These are phyloP conservation scores for Pulveroboletus sp. DNA, from an alignment of 768 basidiomycete genomes.

Conservation along the genomic window DNA sequence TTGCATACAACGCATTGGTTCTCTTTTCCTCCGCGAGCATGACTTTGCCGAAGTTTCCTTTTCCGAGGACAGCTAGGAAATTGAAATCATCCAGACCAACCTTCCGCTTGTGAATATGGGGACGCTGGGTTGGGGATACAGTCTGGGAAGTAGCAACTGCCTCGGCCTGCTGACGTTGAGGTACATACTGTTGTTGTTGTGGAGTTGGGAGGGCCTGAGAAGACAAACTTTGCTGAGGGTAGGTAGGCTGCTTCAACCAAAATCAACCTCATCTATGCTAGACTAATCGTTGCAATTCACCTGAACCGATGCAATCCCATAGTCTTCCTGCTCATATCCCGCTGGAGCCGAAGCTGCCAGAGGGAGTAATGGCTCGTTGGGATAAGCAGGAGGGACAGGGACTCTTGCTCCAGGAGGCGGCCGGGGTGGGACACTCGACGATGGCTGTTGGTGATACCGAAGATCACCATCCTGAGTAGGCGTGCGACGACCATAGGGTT, in stretches of 20 bases:
- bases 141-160: slow-evolving; percentile 24
- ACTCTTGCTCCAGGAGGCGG: slow-evolving; percentile 38
- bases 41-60: slow-evolving; percentile 99
- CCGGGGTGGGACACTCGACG: slow-evolving; percentile 30
- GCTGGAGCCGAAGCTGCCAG: slow-evolving; percentile 12
- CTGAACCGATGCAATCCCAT: slow-evolving; percentile 18
- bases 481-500: slow-evolving; percentile 22
- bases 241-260: slow-evolving; percentile 13
- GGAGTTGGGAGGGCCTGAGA: slow-evolving; percentile 14
- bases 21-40: slow-evolving; percentile 99
- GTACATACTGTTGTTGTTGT: slow-evolving; percentile 24
- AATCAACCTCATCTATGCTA: slow-evolving; percentile 3
- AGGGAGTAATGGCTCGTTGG: slow-evolving; percentile 30
- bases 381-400: slow-evolving; percentile 33
- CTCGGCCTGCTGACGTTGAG: slow-evolving; percentile 31
- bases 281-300: slow-evolving; percentile 8
- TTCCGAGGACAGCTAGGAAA: slow-evolving; percentile 95
- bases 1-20: slow-evolving; percentile 85
- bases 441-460: slow-evolving; percentile 37
- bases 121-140: slow-evolving; percentile 36
- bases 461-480: slow-evolving; percentile 34
- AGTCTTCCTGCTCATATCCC: slow-evolving; percentile 31
- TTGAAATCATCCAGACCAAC: slow-evolving; percentile 99
- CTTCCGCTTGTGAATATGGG: slow-evolving; percentile 62
- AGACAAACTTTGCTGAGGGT: slow-evolving; percentile 23